Evolutionary conservation across 495 filamentous ascomycete genomes (phyloP).

Genomic region (Aspergillus hancockii): DNA sequence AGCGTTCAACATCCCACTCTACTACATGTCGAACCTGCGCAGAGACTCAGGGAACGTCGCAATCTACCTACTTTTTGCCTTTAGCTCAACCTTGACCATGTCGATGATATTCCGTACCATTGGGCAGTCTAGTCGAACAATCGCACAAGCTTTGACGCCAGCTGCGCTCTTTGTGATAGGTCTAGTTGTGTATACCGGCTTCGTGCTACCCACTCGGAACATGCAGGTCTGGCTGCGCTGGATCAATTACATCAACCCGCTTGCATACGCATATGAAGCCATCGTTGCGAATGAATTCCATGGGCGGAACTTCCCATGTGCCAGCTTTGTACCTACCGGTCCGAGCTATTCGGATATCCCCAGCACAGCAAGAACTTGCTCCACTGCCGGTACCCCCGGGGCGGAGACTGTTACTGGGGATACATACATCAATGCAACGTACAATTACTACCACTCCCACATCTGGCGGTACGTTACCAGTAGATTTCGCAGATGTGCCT

Average conservation of each 20-base stretch:
- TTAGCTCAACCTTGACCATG: conserved; percentile 57
- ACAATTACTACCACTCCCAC: too few species aligned
- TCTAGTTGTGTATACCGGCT: conserved; percentile 37
- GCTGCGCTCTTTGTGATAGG: conserved; percentile 34
- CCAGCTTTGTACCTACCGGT: conserved; percentile 44
- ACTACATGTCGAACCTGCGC: conserved; percentile 53
- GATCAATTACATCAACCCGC: conserved; percentile 67
- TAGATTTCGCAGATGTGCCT: too few species aligned
- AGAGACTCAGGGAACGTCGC: conserved; percentile 45
- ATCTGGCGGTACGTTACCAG: too few species aligned
- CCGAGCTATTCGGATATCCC: conserved; percentile 49
- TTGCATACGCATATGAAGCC: conserved; percentile 44
- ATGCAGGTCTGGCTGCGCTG: conserved; percentile 44
- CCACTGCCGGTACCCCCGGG: too few species aligned
- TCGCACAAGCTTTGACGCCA: conserved; percentile 53
- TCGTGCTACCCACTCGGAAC: conserved; percentile 30
- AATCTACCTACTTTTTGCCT: conserved; percentile 59
- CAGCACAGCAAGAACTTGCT: too few species aligned
- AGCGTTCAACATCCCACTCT: conserved; percentile 51
- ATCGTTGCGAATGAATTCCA: conserved; percentile 56
- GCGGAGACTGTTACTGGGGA: too few species aligned
- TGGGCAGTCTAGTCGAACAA: too few species aligned
- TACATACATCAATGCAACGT: too few species aligned
- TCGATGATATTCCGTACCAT: conserved; percentile 72
- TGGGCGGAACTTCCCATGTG: conserved; percentile 52